Evolutionary conservation across 2,329 filamentous ascomycete species (phyloP).

Genomic region (Phoma herbarum): DNA sequence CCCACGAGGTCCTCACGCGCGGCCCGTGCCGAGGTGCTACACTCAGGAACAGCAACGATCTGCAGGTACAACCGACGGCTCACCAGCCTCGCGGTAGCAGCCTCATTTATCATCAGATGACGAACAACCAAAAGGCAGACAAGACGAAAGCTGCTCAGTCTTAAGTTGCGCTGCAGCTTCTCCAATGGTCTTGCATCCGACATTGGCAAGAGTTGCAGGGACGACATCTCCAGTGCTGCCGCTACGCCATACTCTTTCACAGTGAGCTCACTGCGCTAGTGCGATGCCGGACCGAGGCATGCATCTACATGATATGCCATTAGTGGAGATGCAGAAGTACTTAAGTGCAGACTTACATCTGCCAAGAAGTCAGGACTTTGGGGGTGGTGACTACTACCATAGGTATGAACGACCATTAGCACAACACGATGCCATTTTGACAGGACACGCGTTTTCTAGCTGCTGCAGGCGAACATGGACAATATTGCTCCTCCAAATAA

Average conservation of each 20-base stretch:
- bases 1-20: background rate
- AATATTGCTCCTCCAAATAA: background rate
- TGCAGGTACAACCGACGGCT: constrained; percentile 3
- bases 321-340: too few relatives aligned
- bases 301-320: too few relatives aligned
- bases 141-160: background rate
- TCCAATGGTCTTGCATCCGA: too few relatives aligned
- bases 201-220: background rate
- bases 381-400: too few relatives aligned
- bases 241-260: background rate
- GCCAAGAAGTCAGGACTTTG: too few relatives aligned
- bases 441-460: too few relatives aligned
- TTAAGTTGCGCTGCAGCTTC: background rate
- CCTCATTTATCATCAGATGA: background rate
- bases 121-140: too few relatives aligned
- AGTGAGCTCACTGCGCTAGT: background rate
- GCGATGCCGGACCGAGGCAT: too few relatives aligned
- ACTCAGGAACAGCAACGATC: constrained; percentile 14
- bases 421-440: too few relatives aligned
- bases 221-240: background rate
- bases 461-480: background rate
- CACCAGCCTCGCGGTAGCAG: constrained; percentile 3
- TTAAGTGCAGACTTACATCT: too few relatives aligned
- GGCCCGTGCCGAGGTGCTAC: constrained; percentile 10
- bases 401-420: too few relatives aligned